phyloP scores from a whole-genome alignment of 2,329 filamentous ascomycete genomes.

The Cladophialophora psammophila region DNA sequence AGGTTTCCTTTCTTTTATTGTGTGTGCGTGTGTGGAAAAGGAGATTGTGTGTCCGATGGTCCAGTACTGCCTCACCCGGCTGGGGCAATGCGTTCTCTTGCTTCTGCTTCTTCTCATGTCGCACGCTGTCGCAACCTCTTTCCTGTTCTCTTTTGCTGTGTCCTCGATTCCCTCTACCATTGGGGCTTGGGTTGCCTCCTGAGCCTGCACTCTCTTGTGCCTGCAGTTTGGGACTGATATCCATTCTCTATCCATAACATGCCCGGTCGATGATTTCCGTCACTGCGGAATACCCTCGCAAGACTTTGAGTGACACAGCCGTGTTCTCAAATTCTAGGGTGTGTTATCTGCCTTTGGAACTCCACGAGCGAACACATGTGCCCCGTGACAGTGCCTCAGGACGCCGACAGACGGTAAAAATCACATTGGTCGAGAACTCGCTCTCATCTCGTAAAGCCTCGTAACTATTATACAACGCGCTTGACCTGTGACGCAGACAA shows the following conservation, averaged over 20 bases:
- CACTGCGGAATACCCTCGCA: background rate
- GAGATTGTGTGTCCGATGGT: background rate
- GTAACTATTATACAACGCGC: conserved; percentile 52
- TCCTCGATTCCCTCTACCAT: background rate
- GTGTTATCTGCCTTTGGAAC: background rate
- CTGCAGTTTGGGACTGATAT: background rate
- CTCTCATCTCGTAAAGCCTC: conserved; percentile 1
- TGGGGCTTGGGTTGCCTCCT: background rate
- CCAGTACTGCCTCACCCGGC: background rate
- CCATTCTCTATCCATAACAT: background rate
- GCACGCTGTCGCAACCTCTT: background rate
- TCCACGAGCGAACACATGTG: background rate
- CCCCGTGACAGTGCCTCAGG: background rate
- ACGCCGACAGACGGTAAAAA: background rate
- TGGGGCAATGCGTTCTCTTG: background rate
- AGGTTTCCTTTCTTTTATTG: background rate
- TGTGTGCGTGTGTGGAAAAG: background rate
- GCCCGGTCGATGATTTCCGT: background rate
- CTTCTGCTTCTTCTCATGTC: background rate
- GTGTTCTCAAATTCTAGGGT: background rate
- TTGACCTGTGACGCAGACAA: conserved; percentile 50
- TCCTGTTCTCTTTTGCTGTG: background rate
- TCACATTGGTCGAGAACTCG: background rate
- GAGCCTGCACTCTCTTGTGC: background rate
- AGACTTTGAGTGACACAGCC: background rate